Evolutionary conservation across 345 rosid genomes (phyloP).

Genomic region (Eucalyptus cloeziana): DNA sequence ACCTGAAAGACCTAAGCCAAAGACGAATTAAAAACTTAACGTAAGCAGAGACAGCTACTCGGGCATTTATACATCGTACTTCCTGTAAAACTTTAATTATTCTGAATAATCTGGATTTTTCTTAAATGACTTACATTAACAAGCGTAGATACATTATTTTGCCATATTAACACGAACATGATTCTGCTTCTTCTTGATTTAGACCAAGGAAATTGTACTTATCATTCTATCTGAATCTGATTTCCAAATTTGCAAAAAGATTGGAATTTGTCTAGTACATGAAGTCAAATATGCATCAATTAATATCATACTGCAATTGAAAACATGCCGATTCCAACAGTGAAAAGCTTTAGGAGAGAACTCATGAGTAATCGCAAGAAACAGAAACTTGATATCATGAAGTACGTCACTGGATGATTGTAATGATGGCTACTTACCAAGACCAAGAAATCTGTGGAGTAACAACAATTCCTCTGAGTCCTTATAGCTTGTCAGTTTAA

Average conservation of each 20-base stretch:
- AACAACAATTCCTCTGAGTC: background rate
- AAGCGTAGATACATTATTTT: background rate
- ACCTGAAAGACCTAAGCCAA: background rate
- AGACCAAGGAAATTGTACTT: background rate
- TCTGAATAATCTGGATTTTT: background rate
- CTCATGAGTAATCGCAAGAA: background rate
- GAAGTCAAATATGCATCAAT: background rate
- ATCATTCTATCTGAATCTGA: background rate
- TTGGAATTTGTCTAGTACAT: background rate
- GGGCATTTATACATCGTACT: background rate
- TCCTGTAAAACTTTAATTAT: background rate
- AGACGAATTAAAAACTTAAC: background rate
- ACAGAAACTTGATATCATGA: constrained; percentile 52
- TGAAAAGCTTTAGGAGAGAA: background rate
- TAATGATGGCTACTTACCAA: constrained; percentile 3
- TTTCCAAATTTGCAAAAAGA: background rate
- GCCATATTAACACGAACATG: background rate
- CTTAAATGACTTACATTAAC: background rate
- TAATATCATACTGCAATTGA: background rate
- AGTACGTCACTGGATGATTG: constrained; percentile 64
- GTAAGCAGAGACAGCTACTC: background rate
- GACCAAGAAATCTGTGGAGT: background rate
- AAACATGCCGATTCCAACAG: background rate
- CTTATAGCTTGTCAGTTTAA: background rate
- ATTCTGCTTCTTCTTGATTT: background rate